These are phyloP conservation scores for Mytilinidion resinicola DNA, from an alignment of 495 filamentous ascomycete genomes.

Conservation along the genomic window DNA sequence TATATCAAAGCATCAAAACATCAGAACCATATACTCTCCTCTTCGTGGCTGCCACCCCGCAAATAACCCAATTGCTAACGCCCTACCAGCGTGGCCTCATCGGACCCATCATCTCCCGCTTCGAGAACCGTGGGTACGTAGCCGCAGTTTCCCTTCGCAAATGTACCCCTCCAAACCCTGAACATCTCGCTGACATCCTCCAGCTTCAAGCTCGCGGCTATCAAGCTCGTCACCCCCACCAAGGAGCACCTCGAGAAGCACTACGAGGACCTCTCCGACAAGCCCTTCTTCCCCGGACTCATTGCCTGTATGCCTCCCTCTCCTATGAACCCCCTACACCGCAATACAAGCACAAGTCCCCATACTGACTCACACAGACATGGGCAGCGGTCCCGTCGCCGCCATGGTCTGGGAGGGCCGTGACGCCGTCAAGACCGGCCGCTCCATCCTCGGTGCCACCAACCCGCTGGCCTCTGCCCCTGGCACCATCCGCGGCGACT, in stretches of 20 bases:
- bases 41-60: neutral
- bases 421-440: constrained; percentile 97
- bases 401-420: constrained; percentile 99
- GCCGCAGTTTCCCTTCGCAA: neutral
- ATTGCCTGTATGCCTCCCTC: constrained; percentile 59
- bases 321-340: neutral
- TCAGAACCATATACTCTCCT: neutral
- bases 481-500: constrained; percentile 95
- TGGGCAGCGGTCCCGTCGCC: constrained; percentile 91
- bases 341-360: neutral
- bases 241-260: constrained; percentile 95
- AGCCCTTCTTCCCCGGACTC: constrained; percentile 95
- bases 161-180: neutral
- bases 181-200: constrained; percentile 3
- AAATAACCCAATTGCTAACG: constrained; percentile 22
- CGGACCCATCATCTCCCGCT: constrained; percentile 92
- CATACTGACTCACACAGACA: constrained; percentile 54
- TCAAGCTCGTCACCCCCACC: constrained; percentile 85
- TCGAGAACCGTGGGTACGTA: constrained; percentile 84
- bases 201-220: constrained; percentile 93
- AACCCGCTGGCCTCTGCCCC: constrained; percentile 91
- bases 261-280: constrained; percentile 84
- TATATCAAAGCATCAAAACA: too few species aligned
- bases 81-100: constrained; percentile 77
- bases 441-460: constrained; percentile 91